phyloP scores from a whole-genome alignment of 176 grass and related monocot species.

The Dendrocalamus sinicus region DNA sequence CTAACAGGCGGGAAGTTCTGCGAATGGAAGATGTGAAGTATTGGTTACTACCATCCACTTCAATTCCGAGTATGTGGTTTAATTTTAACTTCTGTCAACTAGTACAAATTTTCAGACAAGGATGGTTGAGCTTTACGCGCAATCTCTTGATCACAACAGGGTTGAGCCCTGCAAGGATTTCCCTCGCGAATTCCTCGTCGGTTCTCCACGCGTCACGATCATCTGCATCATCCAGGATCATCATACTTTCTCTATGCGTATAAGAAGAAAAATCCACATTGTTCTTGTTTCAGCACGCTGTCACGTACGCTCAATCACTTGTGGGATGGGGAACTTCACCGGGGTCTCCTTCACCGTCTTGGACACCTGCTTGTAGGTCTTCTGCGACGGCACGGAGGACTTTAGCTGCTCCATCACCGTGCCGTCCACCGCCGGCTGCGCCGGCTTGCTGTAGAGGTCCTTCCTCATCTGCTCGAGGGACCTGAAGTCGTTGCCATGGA shows the following conservation, averaged over 20 bases:
- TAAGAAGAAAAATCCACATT: neutral
- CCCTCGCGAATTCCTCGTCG: conserved; percentile 87
- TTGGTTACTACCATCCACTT: neutral
- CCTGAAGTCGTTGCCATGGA: conserved; percentile 64
- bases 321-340: conserved; percentile 69
- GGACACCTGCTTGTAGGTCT: conserved; percentile 62
- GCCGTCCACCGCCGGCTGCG: conserved; percentile 30
- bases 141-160: conserved; percentile 71
- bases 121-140: conserved; percentile 23
- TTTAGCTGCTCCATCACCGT: conserved; percentile 68
- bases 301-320: conserved; percentile 74
- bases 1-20: conserved; percentile 74
- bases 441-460: conserved; percentile 64
- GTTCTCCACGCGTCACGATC: conserved; percentile 74
- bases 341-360: conserved; percentile 67
- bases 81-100: neutral
- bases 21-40: neutral
- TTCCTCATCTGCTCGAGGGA: conserved; percentile 63
- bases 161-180: conserved; percentile 92
- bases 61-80: neutral
- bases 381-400: conserved; percentile 59
- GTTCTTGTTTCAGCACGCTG: neutral
- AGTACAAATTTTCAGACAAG: neutral
- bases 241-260: neutral
- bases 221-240: conserved; percentile 43